Evolutionary conservation across 1,284 basidiomycete genomes (phyloP).

Genomic region (Microbotryum saponariae): DNA sequence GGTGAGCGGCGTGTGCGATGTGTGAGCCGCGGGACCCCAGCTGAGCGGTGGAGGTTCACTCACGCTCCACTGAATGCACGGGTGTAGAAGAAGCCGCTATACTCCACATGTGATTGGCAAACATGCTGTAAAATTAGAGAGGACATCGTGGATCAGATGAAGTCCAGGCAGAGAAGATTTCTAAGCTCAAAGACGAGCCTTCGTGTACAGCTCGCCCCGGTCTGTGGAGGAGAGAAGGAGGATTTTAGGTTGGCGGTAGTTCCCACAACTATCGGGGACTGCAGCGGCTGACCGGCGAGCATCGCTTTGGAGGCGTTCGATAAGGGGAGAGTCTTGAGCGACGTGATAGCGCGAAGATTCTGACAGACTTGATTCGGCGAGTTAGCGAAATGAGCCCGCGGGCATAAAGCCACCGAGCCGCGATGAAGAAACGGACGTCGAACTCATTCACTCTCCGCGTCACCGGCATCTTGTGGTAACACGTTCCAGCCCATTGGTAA

Average conservation of each 20-base stretch:
- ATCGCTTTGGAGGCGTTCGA: neutral
- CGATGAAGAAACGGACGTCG: neutral
- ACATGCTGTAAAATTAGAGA: neutral
- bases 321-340: neutral
- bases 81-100: conserved; percentile 26
- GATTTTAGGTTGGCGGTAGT: too few relatives aligned
- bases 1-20: too few relatives aligned
- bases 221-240: neutral
- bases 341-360: neutral
- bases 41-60: neutral
- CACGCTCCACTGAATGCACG: conserved; percentile 23
- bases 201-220: conserved; percentile 1
- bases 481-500: conserved; percentile 13
- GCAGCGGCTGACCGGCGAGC: neutral
- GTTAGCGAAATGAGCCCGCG: too few relatives aligned
- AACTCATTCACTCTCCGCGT: conserved; percentile 29
- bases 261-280: too few relatives aligned
- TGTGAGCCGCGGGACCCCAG: neutral
- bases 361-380: neutral
- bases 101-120: conserved; percentile 10
- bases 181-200: neutral
- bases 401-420: too few relatives aligned
- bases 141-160: neutral
- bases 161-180: neutral
- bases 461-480: conserved; percentile 3